Evolutionary conservation across 2,329 filamentous ascomycete species (phyloP).

Genomic region (Fusarium proliferatum): DNA sequence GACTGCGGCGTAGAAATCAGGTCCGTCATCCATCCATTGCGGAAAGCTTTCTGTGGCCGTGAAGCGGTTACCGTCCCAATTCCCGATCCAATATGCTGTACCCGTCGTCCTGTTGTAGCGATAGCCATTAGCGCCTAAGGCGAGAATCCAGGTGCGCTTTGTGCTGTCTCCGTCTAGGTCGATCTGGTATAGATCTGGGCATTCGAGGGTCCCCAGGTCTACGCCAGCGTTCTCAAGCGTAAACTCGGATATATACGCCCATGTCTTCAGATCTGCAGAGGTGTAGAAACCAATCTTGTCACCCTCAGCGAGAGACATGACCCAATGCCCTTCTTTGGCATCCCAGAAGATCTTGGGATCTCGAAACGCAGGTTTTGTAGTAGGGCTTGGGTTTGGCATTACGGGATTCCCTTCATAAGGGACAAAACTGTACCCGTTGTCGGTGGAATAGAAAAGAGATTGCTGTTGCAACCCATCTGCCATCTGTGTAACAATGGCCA

Average conservation of each 20-base stretch:
- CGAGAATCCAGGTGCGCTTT: neutral
- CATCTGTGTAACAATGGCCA: neutral
- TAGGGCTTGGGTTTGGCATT: neutral
- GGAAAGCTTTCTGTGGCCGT: neutral
- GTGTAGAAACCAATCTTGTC: neutral
- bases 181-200: neutral
- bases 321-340: neutral
- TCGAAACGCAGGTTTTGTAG: neutral
- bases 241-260: neutral
- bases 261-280: neutral
- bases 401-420: neutral
- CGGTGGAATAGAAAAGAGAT: neutral
- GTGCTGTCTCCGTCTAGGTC: neutral
- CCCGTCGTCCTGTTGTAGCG: neutral
- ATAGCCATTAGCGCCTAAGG: neutral
- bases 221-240: neutral
- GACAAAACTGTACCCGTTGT: neutral
- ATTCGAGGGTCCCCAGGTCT: neutral
- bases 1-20: neutral
- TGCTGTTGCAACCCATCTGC: neutral
- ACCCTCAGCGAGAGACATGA: neutral
- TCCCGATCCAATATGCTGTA: neutral
- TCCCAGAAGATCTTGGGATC: conserved; percentile 1
- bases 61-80: rapidly evolving
- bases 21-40: neutral